Evolutionary conservation across 768 basidiomycete genomes (phyloP), one percentile per base, ranked within the genome.

Genomic region (Suillus variegatus): DNA sequence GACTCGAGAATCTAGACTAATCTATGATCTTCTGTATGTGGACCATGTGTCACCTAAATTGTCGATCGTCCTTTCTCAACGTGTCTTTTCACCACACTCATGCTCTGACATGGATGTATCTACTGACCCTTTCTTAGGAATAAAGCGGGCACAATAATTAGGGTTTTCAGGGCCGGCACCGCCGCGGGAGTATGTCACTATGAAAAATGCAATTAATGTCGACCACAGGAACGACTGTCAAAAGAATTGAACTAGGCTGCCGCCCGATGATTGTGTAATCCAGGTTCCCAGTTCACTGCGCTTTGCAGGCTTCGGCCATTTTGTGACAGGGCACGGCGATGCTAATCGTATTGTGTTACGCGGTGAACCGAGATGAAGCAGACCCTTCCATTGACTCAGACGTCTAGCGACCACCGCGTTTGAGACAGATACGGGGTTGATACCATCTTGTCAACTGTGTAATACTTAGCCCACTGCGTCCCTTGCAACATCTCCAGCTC

Each of bases 341-440:
- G 68, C 75, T 68, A 18, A 20, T 60, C 25, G 62, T 47, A 55
- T 12, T n/a, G 44, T 66, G 32, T 54, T 78, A 67, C 46, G n/a
- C 55, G 3, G 40, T 36, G 74, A 84, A 90, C 88, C 90, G 70
- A 91, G 28, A 90, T 77, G 46, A 64, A 85, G 68, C 67, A 44
- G 64, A 80, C 88, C 92, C 84, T 90, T 82, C 68, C 78, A 87
- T 90, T 95, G 93, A 94, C 93, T 91, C 88, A 88, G 86, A 79
- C 85, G 80, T 81, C 79, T 77, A 64, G 73, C 92, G 86, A 79
- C 72, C 68, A 79, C 87, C 79, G 80, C 81, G 79, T 81, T 82
- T 90, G 89, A 86, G 93, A 96, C 94, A 96, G 94, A 95, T 96
- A 94, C 93, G 94, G 85, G 91, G 92, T 81, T 65, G 46, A 76